Conservation (phyloP, 2,329 filamentous ascomycete genomes). For the Aspergillus sp. region DNA sequence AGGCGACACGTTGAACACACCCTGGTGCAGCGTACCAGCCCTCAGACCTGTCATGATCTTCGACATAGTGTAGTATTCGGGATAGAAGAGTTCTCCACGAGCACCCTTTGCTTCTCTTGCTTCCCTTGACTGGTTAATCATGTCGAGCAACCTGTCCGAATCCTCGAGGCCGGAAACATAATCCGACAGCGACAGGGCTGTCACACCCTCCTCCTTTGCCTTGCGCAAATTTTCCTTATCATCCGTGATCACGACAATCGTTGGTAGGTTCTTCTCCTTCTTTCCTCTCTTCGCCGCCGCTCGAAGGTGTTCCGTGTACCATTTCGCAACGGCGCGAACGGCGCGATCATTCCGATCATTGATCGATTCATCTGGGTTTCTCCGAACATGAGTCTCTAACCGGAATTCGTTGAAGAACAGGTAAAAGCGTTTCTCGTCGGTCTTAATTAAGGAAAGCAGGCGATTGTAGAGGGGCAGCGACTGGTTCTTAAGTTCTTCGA, state of each 20-base stretch:
- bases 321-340: slow-evolving; percentile 78
- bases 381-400: slow-evolving; percentile 79
- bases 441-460: slow-evolving; percentile 83
- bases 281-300: slow-evolving; percentile 54
- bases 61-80: slow-evolving; percentile 84
- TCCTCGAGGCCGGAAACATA: slow-evolving; percentile 86
- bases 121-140: slow-evolving; percentile 80
- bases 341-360: slow-evolving; percentile 96
- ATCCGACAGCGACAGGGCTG: slow-evolving; percentile 65
- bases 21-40: slow-evolving; percentile 84
- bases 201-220: slow-evolving; percentile 69
- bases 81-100: slow-evolving; percentile 72
- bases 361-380: slow-evolving; percentile 76
- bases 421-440: slow-evolving; percentile 95
- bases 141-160: slow-evolving; percentile 80
- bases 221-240: slow-evolving; percentile 85
- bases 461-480: slow-evolving; percentile 95
- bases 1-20: slow-evolving; percentile 90
- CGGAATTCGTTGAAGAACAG: slow-evolving; percentile 99
- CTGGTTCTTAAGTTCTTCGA: slow-evolving; percentile 92
- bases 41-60: slow-evolving; percentile 94
- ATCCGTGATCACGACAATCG: slow-evolving; percentile 90
- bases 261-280: slow-evolving; percentile 60
- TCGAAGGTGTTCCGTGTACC: slow-evolving; percentile 82
- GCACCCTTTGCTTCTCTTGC: slow-evolving; percentile 62